These are phyloP conservation scores for Penicillium crystallinum DNA, from an alignment of 495 filamentous ascomycete species.

Conservation along the genomic window DNA sequence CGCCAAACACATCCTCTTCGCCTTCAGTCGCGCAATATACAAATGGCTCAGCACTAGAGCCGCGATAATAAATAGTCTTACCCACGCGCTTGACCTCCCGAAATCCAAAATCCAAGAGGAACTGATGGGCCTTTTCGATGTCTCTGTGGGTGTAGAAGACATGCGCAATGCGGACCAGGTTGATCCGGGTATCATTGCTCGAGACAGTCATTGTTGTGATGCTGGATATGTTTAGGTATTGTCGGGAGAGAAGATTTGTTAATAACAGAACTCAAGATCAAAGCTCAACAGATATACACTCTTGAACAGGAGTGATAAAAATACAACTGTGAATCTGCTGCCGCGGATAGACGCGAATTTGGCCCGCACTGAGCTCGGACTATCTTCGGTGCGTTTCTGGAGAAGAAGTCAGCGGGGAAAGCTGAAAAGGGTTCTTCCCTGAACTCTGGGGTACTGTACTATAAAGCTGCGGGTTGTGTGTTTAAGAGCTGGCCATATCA, in stretches of 20 bases:
- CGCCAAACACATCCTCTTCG: conserved; percentile 44
- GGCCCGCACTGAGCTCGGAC: background rate
- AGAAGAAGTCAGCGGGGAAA: too few species aligned
- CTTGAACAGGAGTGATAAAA: too few species aligned
- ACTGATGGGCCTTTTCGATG: conserved; percentile 40
- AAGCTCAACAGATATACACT: too few species aligned
- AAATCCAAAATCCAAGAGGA: conserved; percentile 53
- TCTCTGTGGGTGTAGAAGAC: conserved; percentile 52
- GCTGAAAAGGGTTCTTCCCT: too few species aligned
- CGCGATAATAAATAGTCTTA: conserved; percentile 50
- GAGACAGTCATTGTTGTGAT: background rate
- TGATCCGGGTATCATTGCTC: background rate
- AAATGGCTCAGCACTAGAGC: conserved; percentile 53
- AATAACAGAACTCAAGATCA: too few species aligned
- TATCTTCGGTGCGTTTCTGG: background rate
- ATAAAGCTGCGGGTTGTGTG: too few species aligned
- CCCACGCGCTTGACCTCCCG: conserved; percentile 32
- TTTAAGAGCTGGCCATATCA: too few species aligned
- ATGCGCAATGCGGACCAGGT: conserved; percentile 45
- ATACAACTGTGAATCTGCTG: too few species aligned
- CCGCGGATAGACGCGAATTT: background rate
- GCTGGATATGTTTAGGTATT: too few species aligned
- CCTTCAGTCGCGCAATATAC: conserved; percentile 41
- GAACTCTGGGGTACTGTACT: too few species aligned
- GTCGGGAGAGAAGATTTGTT: too few species aligned